Base-by-base conservation (phyloP, 306 rosid species). In the Mimosa pudica region DNA sequence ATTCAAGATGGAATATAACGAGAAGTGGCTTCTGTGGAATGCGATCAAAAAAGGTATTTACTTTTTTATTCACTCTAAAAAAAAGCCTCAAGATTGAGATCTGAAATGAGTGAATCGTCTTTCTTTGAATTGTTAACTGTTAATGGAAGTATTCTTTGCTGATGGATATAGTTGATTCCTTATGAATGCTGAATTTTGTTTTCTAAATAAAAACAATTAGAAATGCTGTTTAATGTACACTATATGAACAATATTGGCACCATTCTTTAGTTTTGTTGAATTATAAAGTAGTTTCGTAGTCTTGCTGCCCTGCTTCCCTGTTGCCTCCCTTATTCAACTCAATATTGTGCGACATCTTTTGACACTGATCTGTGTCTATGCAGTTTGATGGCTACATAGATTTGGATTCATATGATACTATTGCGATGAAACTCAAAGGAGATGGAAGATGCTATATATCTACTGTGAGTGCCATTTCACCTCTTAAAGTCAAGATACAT, bases 381-480 rank as follows among this genome's bases (percentile, higher is more conserved):
- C 67, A 61, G 67, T 61, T 61, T 61, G 67, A 30, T 61, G 38
- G 67, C 38, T 61, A 10, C 17, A 61, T 61, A 61, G 67, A 61
- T 61, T 61, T 61, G 67, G 67, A 61, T 61, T 61, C 67, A 10
- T 61, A 61, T 30, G 67, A 61, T 10, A 61, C 67, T 11, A 30
- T 61, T 32, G 67, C 67, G 7, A 61, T 61, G 38, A 61, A 61
- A 61, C 67, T 61, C 14, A 61, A 61, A 61, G 67, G 67, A 61
- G 67, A 61, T 30, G 67, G 67, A 61, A 30, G 67, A 61, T 61
- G 67, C 67, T 30, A 61, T 30, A 61, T 61, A 61, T 61, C 67
- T 61, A 61, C 38, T 10, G 67, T 61, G 67, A 30, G 67, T 61
- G 17, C 67, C 67, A 30, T 61, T 61, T 60, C 5, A 10, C 67